Evolutionary conservation across 1,139 yeast genomes (phyloP).

Genomic region (Yamadazyma triangularis): DNA sequence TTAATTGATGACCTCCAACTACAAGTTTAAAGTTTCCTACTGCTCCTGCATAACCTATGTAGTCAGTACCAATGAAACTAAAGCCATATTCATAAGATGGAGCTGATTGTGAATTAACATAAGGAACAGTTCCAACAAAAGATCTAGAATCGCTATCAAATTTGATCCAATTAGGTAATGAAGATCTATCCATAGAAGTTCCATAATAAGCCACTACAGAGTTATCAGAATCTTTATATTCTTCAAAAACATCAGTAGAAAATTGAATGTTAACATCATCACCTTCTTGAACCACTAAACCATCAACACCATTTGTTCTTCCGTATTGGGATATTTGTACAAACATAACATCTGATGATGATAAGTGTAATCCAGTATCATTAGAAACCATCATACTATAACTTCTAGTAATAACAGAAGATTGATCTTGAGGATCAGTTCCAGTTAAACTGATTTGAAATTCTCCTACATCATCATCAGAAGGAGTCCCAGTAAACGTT

Average conservation of each 20-base stretch:
- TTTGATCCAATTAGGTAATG: slow-evolving; percentile 84
- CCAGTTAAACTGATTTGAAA: slow-evolving; percentile 56
- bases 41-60: slow-evolving; percentile 69
- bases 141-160: slow-evolving; percentile 60
- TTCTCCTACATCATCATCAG: slow-evolving; percentile 36
- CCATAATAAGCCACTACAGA: slow-evolving; percentile 72
- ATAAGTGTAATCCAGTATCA: slow-evolving; percentile 46
- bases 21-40: slow-evolving; percentile 65
- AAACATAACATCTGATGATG: slow-evolving; percentile 35
- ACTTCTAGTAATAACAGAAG: slow-evolving; percentile 11
- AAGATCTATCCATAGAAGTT: slow-evolving; percentile 73
- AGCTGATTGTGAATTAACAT: slow-evolving; percentile 78
- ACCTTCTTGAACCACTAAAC: slow-evolving; percentile 71
- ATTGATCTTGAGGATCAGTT: slow-evolving; percentile 43
- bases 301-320: slow-evolving; percentile 66
- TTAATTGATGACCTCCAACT: slow-evolving; percentile 84
- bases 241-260: slow-evolving; percentile 51
- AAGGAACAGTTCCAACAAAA: slow-evolving; percentile 88
- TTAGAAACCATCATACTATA: slow-evolving; percentile 60
- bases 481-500: slow-evolving; percentile 69
- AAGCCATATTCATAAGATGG: slow-evolving; percentile 78
- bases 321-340: slow-evolving; percentile 55
- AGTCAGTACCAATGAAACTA: slow-evolving; percentile 74
- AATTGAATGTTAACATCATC: slow-evolving; percentile 60
- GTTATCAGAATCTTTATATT: slow-evolving; percentile 37